Percentiles rank a stretch among this genome's conserved stretches.
phyloP scores from a whole-genome alignment of 2,329 filamentous ascomycete genomes.

The Monosporascus sp. region DNA sequence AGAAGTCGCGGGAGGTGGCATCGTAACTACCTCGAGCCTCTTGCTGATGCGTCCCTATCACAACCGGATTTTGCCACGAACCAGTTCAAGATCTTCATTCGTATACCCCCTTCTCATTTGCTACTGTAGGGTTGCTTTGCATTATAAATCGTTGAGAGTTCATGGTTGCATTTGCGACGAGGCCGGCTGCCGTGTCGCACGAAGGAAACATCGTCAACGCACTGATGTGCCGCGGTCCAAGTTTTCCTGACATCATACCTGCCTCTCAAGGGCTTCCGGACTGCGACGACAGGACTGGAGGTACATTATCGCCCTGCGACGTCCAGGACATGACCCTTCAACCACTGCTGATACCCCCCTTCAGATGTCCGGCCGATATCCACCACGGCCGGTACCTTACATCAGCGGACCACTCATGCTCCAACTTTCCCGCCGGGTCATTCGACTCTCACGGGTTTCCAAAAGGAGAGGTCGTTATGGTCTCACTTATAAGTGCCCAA shows the following conservation, averaged over 20 bases:
- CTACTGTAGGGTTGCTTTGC: background rate
- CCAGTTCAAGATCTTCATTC: background rate
- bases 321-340: slow-evolving; percentile 10
- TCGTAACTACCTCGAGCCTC: background rate
- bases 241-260: background rate
- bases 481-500: slow-evolving; percentile 10
- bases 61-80: background rate
- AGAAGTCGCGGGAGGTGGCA: too few species aligned
- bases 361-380: slow-evolving; percentile 9
- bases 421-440: slow-evolving; percentile 18
- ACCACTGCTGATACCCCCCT: background rate
- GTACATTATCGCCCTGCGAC: slow-evolving; percentile 4
- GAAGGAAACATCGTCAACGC: background rate
- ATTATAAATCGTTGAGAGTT: background rate
- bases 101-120: background rate
- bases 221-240: background rate
- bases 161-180: too few species aligned
- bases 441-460: slow-evolving; percentile 17
- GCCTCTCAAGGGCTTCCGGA: background rate
- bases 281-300: background rate
- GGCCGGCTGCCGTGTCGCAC: background rate
- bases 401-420: slow-evolving; percentile 20
- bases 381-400: slow-evolving; percentile 25
- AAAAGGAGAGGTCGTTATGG: slow-evolving; percentile 12
- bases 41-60: background rate